These are phyloP conservation scores for Penicillium sclerotigenum DNA, from an alignment of 2,329 filamentous ascomycete species.

Conservation along the genomic window DNA sequence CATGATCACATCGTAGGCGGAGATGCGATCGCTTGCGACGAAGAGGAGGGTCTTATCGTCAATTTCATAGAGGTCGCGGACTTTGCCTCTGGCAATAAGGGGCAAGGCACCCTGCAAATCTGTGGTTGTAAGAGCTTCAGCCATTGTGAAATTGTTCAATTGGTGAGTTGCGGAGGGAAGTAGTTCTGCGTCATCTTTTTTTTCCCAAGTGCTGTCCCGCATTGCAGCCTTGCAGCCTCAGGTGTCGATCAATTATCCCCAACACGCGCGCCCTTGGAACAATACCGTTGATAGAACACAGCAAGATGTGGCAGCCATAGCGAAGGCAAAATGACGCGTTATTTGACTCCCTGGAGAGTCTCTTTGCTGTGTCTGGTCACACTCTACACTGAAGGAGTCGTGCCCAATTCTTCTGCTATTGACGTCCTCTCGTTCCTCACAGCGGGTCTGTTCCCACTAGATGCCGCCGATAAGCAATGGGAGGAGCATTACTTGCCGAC, in stretches of 20 bases:
- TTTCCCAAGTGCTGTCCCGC: conserved; percentile 22
- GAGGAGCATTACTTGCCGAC: conserved; percentile 34
- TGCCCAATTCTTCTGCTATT: conserved; percentile 68
- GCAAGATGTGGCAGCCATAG: conserved; percentile 14
- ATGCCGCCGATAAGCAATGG: conserved; percentile 32
- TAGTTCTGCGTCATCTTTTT: conserved; percentile 21
- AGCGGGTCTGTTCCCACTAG: conserved; percentile 58
- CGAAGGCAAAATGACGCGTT: conserved; percentile 63
- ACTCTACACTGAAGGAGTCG: conserved; percentile 70
- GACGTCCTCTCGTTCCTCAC: conserved; percentile 76
- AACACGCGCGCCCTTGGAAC: conserved; percentile 13
- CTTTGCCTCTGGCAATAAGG: conserved; percentile 64
- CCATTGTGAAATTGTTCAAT: conserved; percentile 29
- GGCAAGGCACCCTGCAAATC: conserved; percentile 46
- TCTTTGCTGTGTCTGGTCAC: conserved; percentile 76
- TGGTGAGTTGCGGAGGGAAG: conserved; percentile 4
- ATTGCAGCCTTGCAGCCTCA: conserved; percentile 19
- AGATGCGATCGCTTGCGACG: conserved; percentile 84
- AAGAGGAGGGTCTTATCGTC: conserved; percentile 72
- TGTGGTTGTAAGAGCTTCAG: conserved; percentile 40
- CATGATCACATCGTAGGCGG: conserved; percentile 91
- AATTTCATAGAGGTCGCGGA: conserved; percentile 75
- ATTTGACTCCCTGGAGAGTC: conserved; percentile 84
- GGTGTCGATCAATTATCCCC: conserved; percentile 16
- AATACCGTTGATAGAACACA: conserved; percentile 1